Base-by-base conservation (phyloP, 1,284 basidiomycete genomes). In the Heterobasidion parviporum region DNA sequence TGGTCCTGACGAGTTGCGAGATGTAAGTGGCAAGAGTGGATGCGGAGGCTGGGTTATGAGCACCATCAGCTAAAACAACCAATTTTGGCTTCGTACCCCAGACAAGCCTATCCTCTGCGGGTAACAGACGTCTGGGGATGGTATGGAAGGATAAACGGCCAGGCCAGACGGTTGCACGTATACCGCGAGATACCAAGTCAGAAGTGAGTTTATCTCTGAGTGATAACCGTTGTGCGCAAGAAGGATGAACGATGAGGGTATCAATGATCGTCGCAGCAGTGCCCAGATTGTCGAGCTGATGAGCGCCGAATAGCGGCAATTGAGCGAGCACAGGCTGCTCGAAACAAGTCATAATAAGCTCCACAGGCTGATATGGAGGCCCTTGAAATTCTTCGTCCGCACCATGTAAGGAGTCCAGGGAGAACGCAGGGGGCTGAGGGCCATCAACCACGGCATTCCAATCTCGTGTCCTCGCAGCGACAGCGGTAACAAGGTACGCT, bases 1-100 rank as follows among this genome's bases (percentile, higher is more conserved):
- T 9, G 18, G 12, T 20, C 12, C 16, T 33, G 61, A 67, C 59
- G 6, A 87, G 69, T 1, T 73, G 67, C 38, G 80, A 74, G 56
- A 98, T 72, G 68, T 94, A 98, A 6, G 74, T 67, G 1, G 84
- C 76, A 8, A 99, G 80, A 0, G 83, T 83, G 16, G 68, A 61
- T 0, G 93, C 81, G 0, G 94, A 94, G 6, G 90, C 85, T n/a
- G 84, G 74, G 66, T 99, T 99, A 68, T 99, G 97, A 1, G 97
- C 96, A 3, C 97, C 97, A 66, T 99, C 97, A 2, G 89, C 86
- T 7, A 99, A 77, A 6, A 94, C 71, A 6, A 74, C 65, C 3
- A 75, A 61, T 44, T 63, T 53, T 54, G 55, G 38, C 5, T 41
- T 41, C 38, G 38, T 12, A 26, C 26, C 26, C 26, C 26, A 26